These are phyloP conservation scores for Colletotrichum noveboracense DNA, from an alignment of 2,329 filamentous ascomycete genomes.

Conservation along the genomic window DNA sequence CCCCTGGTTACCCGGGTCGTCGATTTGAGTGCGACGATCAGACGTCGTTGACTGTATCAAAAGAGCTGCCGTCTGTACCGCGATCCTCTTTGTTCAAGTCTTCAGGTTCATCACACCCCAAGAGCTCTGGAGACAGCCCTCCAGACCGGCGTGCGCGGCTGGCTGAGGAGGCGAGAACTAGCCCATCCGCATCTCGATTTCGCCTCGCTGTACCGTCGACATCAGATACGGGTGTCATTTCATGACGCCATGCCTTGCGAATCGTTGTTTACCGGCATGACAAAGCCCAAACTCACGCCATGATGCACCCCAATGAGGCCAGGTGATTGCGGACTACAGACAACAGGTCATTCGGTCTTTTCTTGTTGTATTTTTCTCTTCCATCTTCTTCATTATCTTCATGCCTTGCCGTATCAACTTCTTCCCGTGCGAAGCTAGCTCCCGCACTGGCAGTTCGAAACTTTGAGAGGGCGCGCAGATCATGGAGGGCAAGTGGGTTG, in stretches of 20 bases:
- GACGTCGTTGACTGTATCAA: conserved; percentile 15
- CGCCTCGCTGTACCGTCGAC: background rate
- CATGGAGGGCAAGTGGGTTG: background rate
- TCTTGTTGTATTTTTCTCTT: background rate
- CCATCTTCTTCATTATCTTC: background rate
- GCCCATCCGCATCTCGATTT: background rate
- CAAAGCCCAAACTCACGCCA: background rate
- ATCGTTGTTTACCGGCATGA: background rate
- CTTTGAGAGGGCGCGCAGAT: conserved; percentile 6
- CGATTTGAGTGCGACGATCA: conserved; percentile 12
- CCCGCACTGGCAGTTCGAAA: conserved; percentile 14
- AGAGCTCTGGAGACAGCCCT: background rate
- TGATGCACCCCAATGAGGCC: background rate
- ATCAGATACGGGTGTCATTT: background rate
- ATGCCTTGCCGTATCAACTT: background rate
- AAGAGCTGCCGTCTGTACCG: background rate
- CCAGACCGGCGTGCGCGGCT: background rate
- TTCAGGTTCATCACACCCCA: background rate
- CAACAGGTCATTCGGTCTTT: background rate
- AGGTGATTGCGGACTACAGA: background rate
- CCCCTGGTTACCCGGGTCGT: background rate
- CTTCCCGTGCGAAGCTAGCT: background rate
- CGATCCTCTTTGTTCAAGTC: background rate
- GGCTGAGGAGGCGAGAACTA: background rate
- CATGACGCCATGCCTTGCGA: conserved; percentile 4